Evolutionary conservation across 2,329 filamentous ascomycete genomes (phyloP).

Genomic region (Sporothrix globosa): DNA sequence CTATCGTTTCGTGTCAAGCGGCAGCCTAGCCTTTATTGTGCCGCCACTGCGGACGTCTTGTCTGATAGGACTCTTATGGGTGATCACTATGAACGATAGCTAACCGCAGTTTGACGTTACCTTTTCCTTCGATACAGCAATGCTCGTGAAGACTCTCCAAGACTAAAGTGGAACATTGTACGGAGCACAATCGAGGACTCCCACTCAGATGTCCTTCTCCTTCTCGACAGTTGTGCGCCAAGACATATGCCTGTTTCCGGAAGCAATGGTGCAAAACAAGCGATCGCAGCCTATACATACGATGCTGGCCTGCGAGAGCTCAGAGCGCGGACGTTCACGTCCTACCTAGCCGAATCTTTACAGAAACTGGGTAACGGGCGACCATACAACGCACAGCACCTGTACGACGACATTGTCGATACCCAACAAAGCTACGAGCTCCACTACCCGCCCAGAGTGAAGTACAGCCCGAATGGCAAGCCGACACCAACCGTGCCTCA

Average conservation of each 20-base stretch:
- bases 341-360: slow-evolving; percentile 59
- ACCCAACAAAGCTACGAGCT: slow-evolving; percentile 52
- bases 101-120: background rate
- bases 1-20: background rate
- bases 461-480: slow-evolving; percentile 50
- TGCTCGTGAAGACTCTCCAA: slow-evolving; percentile 59
- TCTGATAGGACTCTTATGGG: background rate
- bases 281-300: slow-evolving; percentile 61
- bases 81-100: background rate
- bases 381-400: slow-evolving; percentile 59
- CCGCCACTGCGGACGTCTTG: background rate
- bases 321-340: slow-evolving; percentile 60
- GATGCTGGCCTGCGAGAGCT: slow-evolving; percentile 54
- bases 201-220: slow-evolving; percentile 63
- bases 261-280: slow-evolving; percentile 63
- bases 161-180: slow-evolving; percentile 66
- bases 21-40: background rate
- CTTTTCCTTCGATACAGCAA: slow-evolving; percentile 50
- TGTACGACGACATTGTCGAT: slow-evolving; percentile 60
- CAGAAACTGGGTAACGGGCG: slow-evolving; percentile 55
- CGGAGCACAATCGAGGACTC: slow-evolving; percentile 65
- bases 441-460: slow-evolving; percentile 46
- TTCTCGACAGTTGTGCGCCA: slow-evolving; percentile 65
- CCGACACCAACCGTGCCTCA: slow-evolving; percentile 44
- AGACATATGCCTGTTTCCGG: slow-evolving; percentile 55